Conservation (phyloP, 257 asterid species). For the Fraxinus americana region DNA sequence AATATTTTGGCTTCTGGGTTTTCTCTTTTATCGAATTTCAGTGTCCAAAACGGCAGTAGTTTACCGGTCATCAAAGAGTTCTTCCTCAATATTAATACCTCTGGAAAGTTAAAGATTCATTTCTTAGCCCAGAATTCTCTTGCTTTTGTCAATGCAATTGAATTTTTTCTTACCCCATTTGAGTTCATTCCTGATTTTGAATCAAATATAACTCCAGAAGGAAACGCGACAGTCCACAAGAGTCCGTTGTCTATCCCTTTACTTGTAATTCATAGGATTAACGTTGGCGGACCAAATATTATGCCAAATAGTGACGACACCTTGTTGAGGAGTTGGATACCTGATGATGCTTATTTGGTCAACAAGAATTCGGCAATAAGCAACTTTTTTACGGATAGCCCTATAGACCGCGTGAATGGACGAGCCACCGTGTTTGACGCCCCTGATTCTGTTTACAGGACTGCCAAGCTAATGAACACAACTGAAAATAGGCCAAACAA, state of each 20-base stretch:
- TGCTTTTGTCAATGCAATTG: slow-evolving; percentile 66
- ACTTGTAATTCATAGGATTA: slow-evolving; percentile 51
- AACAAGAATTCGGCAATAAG: not conserved
- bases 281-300: slow-evolving; percentile 51
- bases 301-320: slow-evolving; percentile 36
- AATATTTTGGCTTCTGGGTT: slow-evolving; percentile 36
- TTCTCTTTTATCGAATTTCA: slow-evolving; percentile 45
- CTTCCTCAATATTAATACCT: slow-evolving; percentile 20
- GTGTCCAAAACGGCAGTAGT: not conserved
- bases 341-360: slow-evolving; percentile 46
- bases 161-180: slow-evolving; percentile 48
- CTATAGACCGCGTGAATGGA: not conserved
- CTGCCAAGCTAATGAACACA: slow-evolving; percentile 45
- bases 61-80: slow-evolving; percentile 47
- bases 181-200: slow-evolving; percentile 19
- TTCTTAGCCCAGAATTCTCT: slow-evolving; percentile 40
- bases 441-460: slow-evolving; percentile 49
- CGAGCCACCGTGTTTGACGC: slow-evolving; percentile 38
- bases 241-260: slow-evolving; percentile 17
- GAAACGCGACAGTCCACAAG: not conserved
- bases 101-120: slow-evolving; percentile 32
- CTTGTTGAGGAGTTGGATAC: slow-evolving; percentile 51
- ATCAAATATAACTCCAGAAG: slow-evolving; percentile 22
- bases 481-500: not conserved
- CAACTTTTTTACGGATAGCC: fast-evolving